phyloP scores from a whole-genome alignment of 2,329 filamentous ascomycete genomes.

The Xylaria sp. region DNA sequence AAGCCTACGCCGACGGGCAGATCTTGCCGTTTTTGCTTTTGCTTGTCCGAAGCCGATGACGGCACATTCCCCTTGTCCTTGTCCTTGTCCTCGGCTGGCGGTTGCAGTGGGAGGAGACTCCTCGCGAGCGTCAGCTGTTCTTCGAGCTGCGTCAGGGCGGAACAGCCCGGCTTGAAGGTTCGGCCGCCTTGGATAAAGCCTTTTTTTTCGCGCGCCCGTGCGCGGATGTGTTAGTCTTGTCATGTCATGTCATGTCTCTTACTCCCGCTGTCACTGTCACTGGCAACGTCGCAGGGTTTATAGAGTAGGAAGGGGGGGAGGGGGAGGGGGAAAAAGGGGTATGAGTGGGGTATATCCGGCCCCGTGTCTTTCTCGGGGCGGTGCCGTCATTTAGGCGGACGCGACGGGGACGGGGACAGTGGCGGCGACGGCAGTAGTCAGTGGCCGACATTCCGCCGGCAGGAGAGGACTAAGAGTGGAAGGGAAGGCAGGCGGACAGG shows the following conservation, averaged over 20 bases:
- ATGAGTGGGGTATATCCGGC: no score
- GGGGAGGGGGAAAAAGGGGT: no score
- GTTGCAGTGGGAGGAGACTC: slow-evolving; percentile 1
- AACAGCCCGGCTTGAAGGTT: slow-evolving; percentile 49
- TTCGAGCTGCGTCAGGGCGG: slow-evolving; percentile 47
- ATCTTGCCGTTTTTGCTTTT: no score
- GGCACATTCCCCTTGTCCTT: neutral
- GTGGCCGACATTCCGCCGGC: neutral
- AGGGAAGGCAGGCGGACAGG: no score
- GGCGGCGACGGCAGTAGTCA: neutral
- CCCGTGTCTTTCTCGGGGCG: neutral
- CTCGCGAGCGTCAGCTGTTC: slow-evolving; percentile 46
- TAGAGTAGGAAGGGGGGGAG: no score
- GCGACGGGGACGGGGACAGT: neutral
- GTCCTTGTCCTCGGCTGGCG: neutral
- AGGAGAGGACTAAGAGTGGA: neutral
- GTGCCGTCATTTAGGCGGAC: neutral
- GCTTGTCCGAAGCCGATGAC: no score
- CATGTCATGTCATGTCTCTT: no score
- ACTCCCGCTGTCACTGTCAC: no score
- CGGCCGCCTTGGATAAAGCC: slow-evolving; percentile 51
- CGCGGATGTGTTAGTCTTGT: neutral
- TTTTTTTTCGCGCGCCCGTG: slow-evolving; percentile 22
- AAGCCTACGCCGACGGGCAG: slow-evolving; percentile 71
- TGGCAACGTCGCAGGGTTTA: neutral